phyloP scores from a whole-genome alignment of 2,329 filamentous ascomycete species.

The Penicillium psychrosexuale region DNA sequence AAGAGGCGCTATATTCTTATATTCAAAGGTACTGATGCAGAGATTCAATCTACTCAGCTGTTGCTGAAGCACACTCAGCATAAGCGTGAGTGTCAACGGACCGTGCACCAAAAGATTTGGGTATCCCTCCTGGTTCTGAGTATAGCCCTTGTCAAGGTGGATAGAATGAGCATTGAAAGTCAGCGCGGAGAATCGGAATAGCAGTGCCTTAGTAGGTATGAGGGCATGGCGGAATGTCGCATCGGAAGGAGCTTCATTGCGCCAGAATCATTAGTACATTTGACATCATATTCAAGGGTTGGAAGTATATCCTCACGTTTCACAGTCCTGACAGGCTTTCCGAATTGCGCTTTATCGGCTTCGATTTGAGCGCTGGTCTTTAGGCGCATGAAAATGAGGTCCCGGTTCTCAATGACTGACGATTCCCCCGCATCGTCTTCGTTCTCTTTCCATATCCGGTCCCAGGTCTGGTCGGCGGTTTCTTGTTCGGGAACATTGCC shows the following conservation, averaged over 20 bases:
- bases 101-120: constrained; percentile 78
- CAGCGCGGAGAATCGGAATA: constrained; percentile 88
- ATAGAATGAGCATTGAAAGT: constrained; percentile 92
- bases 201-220: constrained; percentile 64
- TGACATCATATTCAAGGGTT: not conserved
- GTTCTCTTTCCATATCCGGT: constrained; percentile 45
- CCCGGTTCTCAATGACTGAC: constrained; percentile 56
- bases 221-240: constrained; percentile 59
- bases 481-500: constrained; percentile 39
- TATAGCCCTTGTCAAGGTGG: constrained; percentile 74
- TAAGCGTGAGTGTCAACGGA: constrained; percentile 72
- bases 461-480: constrained; percentile 33
- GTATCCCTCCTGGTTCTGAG: constrained; percentile 69
- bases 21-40: constrained; percentile 60
- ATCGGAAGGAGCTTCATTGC: constrained; percentile 44
- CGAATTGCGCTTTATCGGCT: constrained; percentile 25
- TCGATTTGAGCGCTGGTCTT: constrained; percentile 39
- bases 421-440: constrained; percentile 44
- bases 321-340: constrained; percentile 27
- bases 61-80: constrained; percentile 65
- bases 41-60: constrained; percentile 45
- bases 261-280: constrained; percentile 19
- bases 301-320: constrained; percentile 34
- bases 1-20: constrained; percentile 77
- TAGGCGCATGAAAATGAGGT: constrained; percentile 62